Evolutionary conservation across 1,284 basidiomycete genomes (phyloP), one percentile per base, ranked within the genome.

Genomic region (Pyrrhoderma noxium): DNA sequence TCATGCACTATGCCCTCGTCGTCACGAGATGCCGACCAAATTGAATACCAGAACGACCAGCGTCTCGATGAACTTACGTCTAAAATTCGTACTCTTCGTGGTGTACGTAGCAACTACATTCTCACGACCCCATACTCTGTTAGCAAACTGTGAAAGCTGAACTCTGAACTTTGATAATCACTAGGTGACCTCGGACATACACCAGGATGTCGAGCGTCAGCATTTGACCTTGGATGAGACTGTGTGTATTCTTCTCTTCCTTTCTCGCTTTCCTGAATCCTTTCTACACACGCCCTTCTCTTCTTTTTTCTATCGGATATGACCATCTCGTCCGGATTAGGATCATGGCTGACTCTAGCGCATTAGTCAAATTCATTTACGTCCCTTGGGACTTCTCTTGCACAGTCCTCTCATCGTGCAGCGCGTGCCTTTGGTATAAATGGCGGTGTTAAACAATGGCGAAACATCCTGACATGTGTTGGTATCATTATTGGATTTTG

Each of bases 11-110:
- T 52, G 37, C 47, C 52, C 31, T 51, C 56, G 35, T 56, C 56
- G 35, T 56, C 56, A 23, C 48, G 53, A 19, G 58, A 53, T 36
- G 58, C 58, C 23, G 78, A 85, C 53, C 83, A 81, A 1, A 90
- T 91, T 56, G 86, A 89, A 65, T 63, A 73, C 3, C 87, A 91
- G 63, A 90, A 90, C 62, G 85, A 91, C 70, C 79, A 87, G 58
- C 71, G 79, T 40, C 72, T 90, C n/a, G 86, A 90, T 52, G 82
- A 87, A 44, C 70, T 91, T 1, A 87, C 89, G 62, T 78, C 84
- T 8, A 90, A 91, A 64, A 77, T 90, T 46, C 76, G 86, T 40
- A 83, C 82, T 22, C 62, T 90, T 41, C 78, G 87, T 57, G 82
- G 84, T 11, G 88, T 89, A 65, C 59, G 77, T 65, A 35, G 35